A percentile compares a stretch with the other conserved stretches of the same genome.
Evolutionary conservation across 768 basidiomycete species (phyloP).

Genomic region (Leccinellum rugosiceps): DNA sequence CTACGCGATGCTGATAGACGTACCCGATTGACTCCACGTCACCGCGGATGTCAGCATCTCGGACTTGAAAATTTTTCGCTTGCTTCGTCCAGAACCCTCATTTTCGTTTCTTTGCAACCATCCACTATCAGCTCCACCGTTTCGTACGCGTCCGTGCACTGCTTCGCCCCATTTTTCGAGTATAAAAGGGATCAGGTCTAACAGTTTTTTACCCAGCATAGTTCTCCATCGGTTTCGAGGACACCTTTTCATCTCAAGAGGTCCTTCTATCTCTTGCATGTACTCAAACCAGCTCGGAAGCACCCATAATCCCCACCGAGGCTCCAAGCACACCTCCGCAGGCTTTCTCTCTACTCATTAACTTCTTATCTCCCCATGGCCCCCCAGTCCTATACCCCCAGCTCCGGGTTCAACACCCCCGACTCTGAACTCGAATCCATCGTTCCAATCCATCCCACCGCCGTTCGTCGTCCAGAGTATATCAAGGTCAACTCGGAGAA

Average conservation of each 20-base stretch:
- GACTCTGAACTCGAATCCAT: conserved; percentile 67
- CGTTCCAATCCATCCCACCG: conserved; percentile 79
- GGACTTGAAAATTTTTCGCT: conserved; percentile 16
- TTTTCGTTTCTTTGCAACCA: conserved; percentile 12
- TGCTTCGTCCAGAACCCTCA: conserved; percentile 8
- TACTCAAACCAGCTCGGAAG: conserved; percentile 93
- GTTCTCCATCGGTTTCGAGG: background rate
- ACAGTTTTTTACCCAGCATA: background rate
- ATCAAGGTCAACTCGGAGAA: conserved; percentile 82
- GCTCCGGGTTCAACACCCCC: conserved; percentile 68
- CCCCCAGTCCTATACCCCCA: conserved; percentile 37
- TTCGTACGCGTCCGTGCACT: conserved; percentile 1
- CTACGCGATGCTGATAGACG: background rate
- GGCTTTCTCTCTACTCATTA: conserved; percentile 55
- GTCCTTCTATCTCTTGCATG: conserved; percentile 63
- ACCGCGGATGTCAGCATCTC: conserved; percentile 10
- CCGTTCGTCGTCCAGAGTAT: conserved; percentile 70
- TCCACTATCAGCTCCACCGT: background rate
- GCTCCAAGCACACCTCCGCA: conserved; percentile 77
- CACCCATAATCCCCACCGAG: conserved; percentile 85
- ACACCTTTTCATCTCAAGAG: conserved; percentile 15
- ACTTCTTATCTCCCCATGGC: conserved; percentile 44
- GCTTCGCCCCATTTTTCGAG: conserved; percentile 18
- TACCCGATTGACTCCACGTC: conserved; percentile 14
- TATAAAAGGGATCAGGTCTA: conserved; percentile 24